phyloP scores from a whole-genome alignment of 139 green algal species.

The Helicosporidium sp. region DNA sequence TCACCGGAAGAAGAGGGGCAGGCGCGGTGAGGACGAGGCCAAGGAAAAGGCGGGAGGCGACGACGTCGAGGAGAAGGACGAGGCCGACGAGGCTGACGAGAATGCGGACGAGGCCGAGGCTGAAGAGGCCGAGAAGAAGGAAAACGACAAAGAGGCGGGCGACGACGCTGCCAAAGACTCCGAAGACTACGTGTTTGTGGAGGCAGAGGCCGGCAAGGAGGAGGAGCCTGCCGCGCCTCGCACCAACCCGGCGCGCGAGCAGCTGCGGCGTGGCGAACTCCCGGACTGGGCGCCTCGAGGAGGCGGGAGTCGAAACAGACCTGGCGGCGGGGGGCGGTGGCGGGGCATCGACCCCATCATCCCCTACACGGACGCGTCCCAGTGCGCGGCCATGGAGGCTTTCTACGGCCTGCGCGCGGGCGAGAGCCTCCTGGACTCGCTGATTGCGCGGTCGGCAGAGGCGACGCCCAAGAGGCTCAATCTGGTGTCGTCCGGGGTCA shows the following conservation, averaged over 20 bases:
- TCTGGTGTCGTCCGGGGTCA: slow-evolving; percentile 15
- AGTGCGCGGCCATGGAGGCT: slow-evolving; percentile 22
- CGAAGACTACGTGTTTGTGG: too few relatives aligned
- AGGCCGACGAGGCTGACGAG: neutral
- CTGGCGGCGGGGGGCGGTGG: slow-evolving; percentile 7
- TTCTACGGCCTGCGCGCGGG: slow-evolving; percentile 50
- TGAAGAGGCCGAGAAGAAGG: neutral
- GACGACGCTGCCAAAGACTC: neutral
- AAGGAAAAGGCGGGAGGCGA: neutral
- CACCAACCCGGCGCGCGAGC: neutral
- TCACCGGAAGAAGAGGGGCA: neutral
- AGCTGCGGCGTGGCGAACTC: neutral
- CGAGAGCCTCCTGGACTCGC: slow-evolving; percentile 1
- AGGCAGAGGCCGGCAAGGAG: neutral
- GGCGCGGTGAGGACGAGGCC: slow-evolving; percentile 1
- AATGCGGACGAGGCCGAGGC: too few relatives aligned
- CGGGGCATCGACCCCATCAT: slow-evolving; percentile 36
- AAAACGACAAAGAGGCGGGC: too few relatives aligned
- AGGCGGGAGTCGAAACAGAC: slow-evolving; percentile 7
- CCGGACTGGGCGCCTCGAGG: slow-evolving; percentile 8
- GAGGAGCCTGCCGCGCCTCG: slow-evolving; percentile 1
- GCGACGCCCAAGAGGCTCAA: slow-evolving; percentile 22
- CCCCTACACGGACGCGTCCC: slow-evolving; percentile 21
- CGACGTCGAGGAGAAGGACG: neutral
- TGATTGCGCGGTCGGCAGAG: slow-evolving; percentile 9